Base-by-base conservation (phyloP, 305 asterid species). In the Ilex paraguariensis region DNA sequence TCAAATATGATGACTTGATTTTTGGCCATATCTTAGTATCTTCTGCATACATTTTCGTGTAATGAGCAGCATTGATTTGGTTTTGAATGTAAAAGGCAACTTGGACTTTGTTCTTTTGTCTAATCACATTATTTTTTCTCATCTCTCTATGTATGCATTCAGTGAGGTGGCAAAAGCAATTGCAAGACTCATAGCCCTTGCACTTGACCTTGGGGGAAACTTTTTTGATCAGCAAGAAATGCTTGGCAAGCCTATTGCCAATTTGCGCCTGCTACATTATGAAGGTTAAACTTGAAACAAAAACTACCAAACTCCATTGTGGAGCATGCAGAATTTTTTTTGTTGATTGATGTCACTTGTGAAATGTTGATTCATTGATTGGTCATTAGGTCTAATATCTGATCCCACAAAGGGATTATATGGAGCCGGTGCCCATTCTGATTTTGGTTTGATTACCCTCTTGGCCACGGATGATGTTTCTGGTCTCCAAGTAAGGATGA, bases 401-500 rank as follows among this genome's bases (percentile, higher is more conserved):
- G 96, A 92, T 55, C 95, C 98, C 60, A 70, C 69, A 46, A 80
- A 77, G 31, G 97, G 96, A 61, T 85, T 89, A 71, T 87, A 71
- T 54, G 98, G 98, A 74, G 98, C 97, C 36, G 98, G 98, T 17
- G 97, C 96, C 71, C 98, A 92, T 72, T 75, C 90, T 63, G 98
- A 90, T 79, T 92, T 16, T 61, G 96, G 94, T 64, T 73, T 92
- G 33, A 74, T 92, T 56, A 89, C 97, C 61, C 96, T 89, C 62
- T 80, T 89, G 76, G 96, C 91, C 21, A 85, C 94, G 46, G 97
- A 87, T 65, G 78, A 84, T 70, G 81, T 69, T 57, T 42, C 31
- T 68, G 98, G 96, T 63, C 98, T 92, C 79, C 97, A 89, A 91
- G 98, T 82, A 64, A 10, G 61, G 53, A 7, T 52, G 28, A 39